Base-by-base conservation (phyloP, 164 flowering plant genomes). In the Brasenia schreberi region DNA sequence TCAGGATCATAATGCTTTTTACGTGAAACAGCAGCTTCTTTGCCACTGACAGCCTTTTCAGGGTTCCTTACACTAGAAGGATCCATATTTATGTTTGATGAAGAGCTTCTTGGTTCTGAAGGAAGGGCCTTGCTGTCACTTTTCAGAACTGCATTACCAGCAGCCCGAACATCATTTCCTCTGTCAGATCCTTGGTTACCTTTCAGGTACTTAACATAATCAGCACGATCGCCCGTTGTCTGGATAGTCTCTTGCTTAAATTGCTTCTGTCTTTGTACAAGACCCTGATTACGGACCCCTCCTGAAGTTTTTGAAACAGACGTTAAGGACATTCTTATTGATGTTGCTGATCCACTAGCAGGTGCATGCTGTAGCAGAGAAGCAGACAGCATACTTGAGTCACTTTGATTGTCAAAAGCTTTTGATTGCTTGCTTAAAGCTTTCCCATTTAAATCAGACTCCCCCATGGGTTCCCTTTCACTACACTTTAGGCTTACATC, bases 1-100 rank as follows among this genome's bases (percentile, higher is more conserved):
- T 91, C 96, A 63, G 90, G 83, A 77, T 91, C 87, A 75, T 82
- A 79, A 70, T 64, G 84, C 74, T 77, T 84, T 67, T 82, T 88
- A 44, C 94, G 96, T 72, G 87, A 68, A 18, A 68, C 83, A 18
- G 87, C 61, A 66, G 82, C 68, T 42, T 78, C 87, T 73, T 81
- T 91, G 33, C 74, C 70, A 72, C 76, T 81, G 44, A 53, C 75
- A 73, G 70, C 72, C 76, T 85, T 91, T 66, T 80, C 90, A 62
- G 79, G 79, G 73, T 81, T 94, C 43, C 71, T 85, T 18, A 78
- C 52, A 70, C 83, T 82, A 68, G 82, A 74, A 27, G 84, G 65
- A 71, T 84, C 87, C 12, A 63, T 16, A 66, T 83, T 84, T 52
- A 72, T 62, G 72, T 80, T 82, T 60, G 80, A 70, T 59, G 77